phyloP scores from a whole-genome alignment of 257 asterid species.

The Schizonepeta tenuifolia region DNA sequence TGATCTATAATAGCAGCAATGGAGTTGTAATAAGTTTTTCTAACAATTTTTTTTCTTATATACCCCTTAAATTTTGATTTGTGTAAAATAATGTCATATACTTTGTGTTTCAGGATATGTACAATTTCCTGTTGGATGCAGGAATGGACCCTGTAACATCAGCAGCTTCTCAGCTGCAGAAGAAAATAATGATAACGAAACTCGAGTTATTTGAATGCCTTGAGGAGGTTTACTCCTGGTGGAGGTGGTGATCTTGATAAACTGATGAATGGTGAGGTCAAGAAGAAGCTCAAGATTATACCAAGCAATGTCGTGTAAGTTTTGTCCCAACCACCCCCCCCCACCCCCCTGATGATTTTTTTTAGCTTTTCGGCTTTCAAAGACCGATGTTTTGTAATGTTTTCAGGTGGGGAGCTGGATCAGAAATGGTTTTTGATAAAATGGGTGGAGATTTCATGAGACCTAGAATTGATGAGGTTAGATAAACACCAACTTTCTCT shows the following conservation, averaged over 20 bases:
- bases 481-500: not conserved
- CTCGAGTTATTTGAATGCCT: constrained; percentile 60
- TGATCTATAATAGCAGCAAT: constrained; percentile 55
- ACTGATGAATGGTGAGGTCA: constrained; percentile 79
- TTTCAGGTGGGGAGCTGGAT: constrained; percentile 72
- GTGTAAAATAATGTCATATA: not conserved
- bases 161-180: constrained; percentile 56
- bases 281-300: constrained; percentile 74
- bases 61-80: too few species aligned
- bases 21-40: constrained; percentile 53
- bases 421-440: constrained; percentile 49
- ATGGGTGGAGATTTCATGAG: constrained; percentile 75
- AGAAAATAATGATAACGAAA: constrained; percentile 47
- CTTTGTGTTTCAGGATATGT: constrained; percentile 64
- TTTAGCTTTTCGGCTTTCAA: not conserved
- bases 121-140: constrained; percentile 79
- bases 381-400: not conserved
- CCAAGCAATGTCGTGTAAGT: constrained; percentile 66
- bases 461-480: constrained; percentile 82
- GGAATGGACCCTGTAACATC: constrained; percentile 65
- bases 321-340: too few species aligned
- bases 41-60: too few species aligned
- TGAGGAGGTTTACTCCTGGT: constrained; percentile 54
- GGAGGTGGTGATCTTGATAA: constrained; percentile 53
- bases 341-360: too few species aligned